Percentiles rank a stretch among this genome's conserved stretches.
Conservation (phyloP, 2,329 filamentous ascomycete genomes). For the Ceratocystis eucalypticola region DNA sequence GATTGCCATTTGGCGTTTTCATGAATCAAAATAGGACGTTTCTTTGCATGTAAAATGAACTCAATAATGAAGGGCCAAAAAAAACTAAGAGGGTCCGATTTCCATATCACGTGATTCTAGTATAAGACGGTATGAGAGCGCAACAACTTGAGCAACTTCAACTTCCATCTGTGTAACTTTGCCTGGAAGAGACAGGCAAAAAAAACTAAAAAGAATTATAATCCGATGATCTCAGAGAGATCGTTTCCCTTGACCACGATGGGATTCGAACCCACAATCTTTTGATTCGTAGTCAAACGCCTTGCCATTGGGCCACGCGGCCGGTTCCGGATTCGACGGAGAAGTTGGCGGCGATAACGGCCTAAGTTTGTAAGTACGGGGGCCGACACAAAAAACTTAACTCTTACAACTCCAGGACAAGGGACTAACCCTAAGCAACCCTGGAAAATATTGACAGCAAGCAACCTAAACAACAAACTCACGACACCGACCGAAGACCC, state of each 20-base stretch:
- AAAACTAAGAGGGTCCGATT: not conserved
- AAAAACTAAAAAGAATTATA: not conserved
- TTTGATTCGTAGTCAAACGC: conserved; percentile 16
- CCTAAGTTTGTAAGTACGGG: not conserved
- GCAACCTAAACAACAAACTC: no score
- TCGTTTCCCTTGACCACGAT: conserved; percentile 6
- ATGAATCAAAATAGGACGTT: not conserved
- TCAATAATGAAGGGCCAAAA: not conserved
- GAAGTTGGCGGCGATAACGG: not conserved
- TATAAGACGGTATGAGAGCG: no score
- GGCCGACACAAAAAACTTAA: no score
- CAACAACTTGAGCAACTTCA: no score
- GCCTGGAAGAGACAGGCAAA: not conserved
- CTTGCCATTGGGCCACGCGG: conserved; percentile 15
- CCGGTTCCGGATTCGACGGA: conserved; percentile 5
- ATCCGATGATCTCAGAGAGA: not conserved
- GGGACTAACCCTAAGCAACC: no score
- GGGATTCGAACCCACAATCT: conserved; percentile 12
- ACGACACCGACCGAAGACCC: no score
- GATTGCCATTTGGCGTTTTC: not conserved
- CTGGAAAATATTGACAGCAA: no score
- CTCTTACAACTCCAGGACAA: no score
- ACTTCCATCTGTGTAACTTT: not conserved
- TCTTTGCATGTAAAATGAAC: not conserved
- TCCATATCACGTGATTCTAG: not conserved